These are phyloP conservation scores for Linnemannia zychae DNA, from an alignment of 192 early-diverging fungal species.

Conservation along the genomic window DNA sequence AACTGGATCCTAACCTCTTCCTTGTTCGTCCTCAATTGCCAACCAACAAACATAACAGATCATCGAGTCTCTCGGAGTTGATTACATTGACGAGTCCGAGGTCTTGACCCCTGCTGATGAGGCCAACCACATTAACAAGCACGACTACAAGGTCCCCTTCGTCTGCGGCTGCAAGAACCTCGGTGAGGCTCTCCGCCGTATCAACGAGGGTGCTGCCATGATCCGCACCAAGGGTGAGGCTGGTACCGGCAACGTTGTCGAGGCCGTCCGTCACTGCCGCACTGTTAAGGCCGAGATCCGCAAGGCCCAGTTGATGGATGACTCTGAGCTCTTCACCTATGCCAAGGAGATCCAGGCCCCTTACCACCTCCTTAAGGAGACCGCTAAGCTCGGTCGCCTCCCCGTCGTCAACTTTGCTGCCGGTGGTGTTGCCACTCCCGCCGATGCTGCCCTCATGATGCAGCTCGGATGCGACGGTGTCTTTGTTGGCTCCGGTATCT, in stretches of 20 bases:
- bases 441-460: conserved; percentile 99
- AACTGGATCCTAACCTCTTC: not conserved
- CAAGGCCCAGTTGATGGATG: conserved; percentile 84
- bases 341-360: conserved; percentile 98
- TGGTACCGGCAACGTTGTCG: conserved; percentile 97
- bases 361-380: conserved; percentile 90
- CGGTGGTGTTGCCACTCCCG: conserved; percentile 97
- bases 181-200: conserved; percentile 96
- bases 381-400: conserved; percentile 87
- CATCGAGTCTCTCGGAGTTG: conserved; percentile 89
- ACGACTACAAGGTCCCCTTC: conserved; percentile 92
- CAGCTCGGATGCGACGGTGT: conserved; percentile 98
- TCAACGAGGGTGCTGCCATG: conserved; percentile 98
- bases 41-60: conserved; percentile 61
- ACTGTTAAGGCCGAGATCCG: conserved; percentile 91
- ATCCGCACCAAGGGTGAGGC: conserved; percentile 99
- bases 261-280: conserved; percentile 97
- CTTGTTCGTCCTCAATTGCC: not conserved
- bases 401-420: conserved; percentile 99
- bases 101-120: conserved; percentile 98
- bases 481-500: conserved; percentile 98
- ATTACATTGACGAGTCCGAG: conserved; percentile 98
- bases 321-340: conserved; percentile 94
- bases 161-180: conserved; percentile 98
- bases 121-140: conserved; percentile 95